Percentiles rank a stretch among this genome's conserved stretches.
Evolutionary conservation across 2,329 filamentous ascomycete species (phyloP).

Genomic region (Whalleya microplaca): DNA sequence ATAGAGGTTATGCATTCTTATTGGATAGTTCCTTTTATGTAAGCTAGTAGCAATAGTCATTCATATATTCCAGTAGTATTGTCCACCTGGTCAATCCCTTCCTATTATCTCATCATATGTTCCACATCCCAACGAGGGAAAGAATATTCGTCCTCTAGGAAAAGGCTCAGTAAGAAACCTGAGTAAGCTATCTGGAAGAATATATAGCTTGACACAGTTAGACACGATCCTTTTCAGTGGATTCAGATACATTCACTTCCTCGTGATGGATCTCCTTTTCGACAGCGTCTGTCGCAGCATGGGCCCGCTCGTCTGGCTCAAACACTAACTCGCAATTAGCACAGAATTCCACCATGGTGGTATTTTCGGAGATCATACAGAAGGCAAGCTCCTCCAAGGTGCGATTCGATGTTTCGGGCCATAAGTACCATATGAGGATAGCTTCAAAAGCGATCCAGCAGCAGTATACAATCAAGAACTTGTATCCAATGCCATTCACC

Average conservation of each 20-base stretch:
- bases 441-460: slow-evolving; percentile 35
- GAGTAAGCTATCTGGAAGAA: background rate
- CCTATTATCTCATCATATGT: too few species aligned
- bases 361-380: slow-evolving; percentile 21
- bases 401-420: slow-evolving; percentile 77
- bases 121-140: background rate
- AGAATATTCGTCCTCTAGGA: background rate
- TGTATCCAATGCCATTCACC: slow-evolving; percentile 34
- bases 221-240: slow-evolving; percentile 23
- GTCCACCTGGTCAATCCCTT: too few species aligned
- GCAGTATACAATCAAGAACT: slow-evolving; percentile 35
- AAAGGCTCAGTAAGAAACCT: background rate
- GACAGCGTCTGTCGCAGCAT: slow-evolving; percentile 32
- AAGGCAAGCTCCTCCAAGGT: slow-evolving; percentile 65
- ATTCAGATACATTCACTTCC: slow-evolving; percentile 26
- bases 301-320: slow-evolving; percentile 31
- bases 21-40: too few species aligned
- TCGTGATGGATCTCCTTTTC: slow-evolving; percentile 35
- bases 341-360: background rate
- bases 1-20: too few species aligned
- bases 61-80: too few species aligned
- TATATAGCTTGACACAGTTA: slow-evolving; percentile 4
- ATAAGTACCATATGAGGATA: slow-evolving; percentile 71
- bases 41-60: too few species aligned
- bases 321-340: slow-evolving; percentile 32